These are phyloP conservation scores for Solanum pimpinellifolium DNA, from an alignment of 257 asterid species.

Conservation along the genomic window DNA sequence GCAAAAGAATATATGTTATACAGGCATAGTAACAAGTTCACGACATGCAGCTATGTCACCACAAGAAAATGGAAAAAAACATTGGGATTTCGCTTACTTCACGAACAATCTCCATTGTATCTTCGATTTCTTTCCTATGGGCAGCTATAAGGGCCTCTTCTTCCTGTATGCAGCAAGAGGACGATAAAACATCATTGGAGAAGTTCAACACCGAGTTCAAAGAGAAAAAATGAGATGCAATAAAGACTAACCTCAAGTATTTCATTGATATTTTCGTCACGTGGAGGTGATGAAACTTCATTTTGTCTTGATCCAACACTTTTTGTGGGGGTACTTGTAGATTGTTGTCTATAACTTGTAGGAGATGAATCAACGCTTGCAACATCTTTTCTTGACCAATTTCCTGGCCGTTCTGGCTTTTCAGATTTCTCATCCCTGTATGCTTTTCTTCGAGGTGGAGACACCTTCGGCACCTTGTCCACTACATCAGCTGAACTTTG, in stretches of 20 bases:
- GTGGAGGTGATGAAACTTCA: constrained; percentile 21
- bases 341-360: constrained; percentile 38
- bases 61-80: not conserved
- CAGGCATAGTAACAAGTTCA: not conserved
- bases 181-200: not conserved
- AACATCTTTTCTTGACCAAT: constrained; percentile 40
- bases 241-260: constrained; percentile 69
- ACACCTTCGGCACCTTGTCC: constrained; percentile 66
- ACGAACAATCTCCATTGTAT: constrained; percentile 98
- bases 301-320: constrained; percentile 32
- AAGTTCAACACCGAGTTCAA: not conserved
- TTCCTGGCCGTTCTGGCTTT: constrained; percentile 48
- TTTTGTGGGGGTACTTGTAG: constrained; percentile 21
- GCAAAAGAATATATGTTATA: not conserved
- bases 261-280: constrained; percentile 62
- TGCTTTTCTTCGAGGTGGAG: constrained; percentile 73
- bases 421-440: constrained; percentile 61
- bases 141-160: constrained; percentile 95
- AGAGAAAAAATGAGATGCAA: not conserved
- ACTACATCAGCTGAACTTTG: constrained; percentile 22
- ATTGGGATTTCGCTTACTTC: constrained; percentile 41
- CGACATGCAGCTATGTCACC: not conserved
- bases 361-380: constrained; percentile 28
- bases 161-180: constrained; percentile 36
- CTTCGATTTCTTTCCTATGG: constrained; percentile 92